phyloP scores from a whole-genome alignment of 2,329 filamentous ascomycete genomes.

The Beauveria sp. region DNA sequence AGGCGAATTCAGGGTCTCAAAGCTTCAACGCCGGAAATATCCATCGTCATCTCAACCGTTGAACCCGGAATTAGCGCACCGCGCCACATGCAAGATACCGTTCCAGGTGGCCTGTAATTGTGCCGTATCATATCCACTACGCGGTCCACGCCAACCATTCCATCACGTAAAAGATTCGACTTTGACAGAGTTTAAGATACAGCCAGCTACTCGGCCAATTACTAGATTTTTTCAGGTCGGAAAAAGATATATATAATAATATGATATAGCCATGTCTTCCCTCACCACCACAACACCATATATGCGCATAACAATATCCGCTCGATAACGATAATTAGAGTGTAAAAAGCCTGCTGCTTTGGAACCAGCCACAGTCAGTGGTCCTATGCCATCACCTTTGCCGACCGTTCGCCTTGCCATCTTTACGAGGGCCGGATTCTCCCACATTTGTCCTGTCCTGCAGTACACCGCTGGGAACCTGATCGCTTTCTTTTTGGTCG shows the following conservation, averaged over 20 bases:
- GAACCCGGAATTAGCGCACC: not conserved
- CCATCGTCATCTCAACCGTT: not conserved
- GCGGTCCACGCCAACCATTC: conserved; percentile 3
- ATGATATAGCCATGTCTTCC: conserved; percentile 1
- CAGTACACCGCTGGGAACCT: conserved; percentile 23
- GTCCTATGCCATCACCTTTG: not conserved
- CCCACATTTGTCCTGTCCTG: conserved; percentile 28
- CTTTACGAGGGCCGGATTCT: conserved; percentile 25
- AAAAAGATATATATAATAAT: not conserved
- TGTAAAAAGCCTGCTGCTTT: not conserved
- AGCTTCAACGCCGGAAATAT: not conserved
- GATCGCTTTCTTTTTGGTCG: conserved; percentile 24
- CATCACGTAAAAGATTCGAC: not conserved
- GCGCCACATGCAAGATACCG: not conserved
- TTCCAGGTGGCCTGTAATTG: not conserved
- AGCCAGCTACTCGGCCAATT: not conserved
- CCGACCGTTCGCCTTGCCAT: conserved; percentile 27
- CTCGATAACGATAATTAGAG: conserved; percentile 1
- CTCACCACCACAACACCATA: conserved; percentile 6
- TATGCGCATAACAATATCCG: conserved; percentile 7
- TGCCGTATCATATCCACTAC: not conserved
- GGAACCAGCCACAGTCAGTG: not conserved
- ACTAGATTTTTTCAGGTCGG: not conserved
- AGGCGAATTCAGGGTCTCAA: not conserved
- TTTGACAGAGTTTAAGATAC: not conserved